Evolutionary conservation across 345 rosid species (phyloP), one percentile per base, ranked within the genome.

Genomic region (Euphorbia pulcherrima): DNA sequence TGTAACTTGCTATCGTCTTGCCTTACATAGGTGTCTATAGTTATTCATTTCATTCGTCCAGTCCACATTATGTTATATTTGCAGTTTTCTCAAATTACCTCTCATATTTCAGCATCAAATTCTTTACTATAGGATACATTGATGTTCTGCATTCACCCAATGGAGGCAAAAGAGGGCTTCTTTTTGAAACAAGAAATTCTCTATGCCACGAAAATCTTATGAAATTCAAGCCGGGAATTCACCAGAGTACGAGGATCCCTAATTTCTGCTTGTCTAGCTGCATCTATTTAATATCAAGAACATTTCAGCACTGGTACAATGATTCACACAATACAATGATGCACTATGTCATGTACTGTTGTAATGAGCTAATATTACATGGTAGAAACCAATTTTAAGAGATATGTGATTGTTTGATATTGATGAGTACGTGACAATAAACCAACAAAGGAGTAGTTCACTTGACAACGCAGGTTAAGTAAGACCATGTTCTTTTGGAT

Each of bases 161-260:
- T 20, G 23, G 51, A 65, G 60, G 60, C 60, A n/a, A 66, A 55
- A 37, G 53, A 64, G 16, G 54, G 27, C 54, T 0, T 12, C 66
- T 29, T 40, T 60, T 26, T 33, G 40, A 55, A 44, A 16, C 60
- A 18, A 66, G 78, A 70, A 58, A 67, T 67, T 67, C 67, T 63
- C 44, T 64, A 54, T 30, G 41, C 33, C 40, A 47, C 59, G 35
- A 7, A 28, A 7, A 16, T 44, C 48, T 17, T 7, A 20, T 21
- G 14, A 2, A 3, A 33, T 33, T 33, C 7, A 7, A 33, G 3
- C 37, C 4, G 37, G 37, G 37, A n/a, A n/a, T 7, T 33, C 37
- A 33, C 37, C 3, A 33, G 37, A n/a, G n/a, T n/a, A n/a, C n/a
- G n/a, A n/a, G n/a, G n/a, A n/a, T n/a, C n/a, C n/a, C n/a, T n/a